Base-by-base conservation (phyloP, 805 yeast species). In the Schwanniomyces polymorphus region DNA sequence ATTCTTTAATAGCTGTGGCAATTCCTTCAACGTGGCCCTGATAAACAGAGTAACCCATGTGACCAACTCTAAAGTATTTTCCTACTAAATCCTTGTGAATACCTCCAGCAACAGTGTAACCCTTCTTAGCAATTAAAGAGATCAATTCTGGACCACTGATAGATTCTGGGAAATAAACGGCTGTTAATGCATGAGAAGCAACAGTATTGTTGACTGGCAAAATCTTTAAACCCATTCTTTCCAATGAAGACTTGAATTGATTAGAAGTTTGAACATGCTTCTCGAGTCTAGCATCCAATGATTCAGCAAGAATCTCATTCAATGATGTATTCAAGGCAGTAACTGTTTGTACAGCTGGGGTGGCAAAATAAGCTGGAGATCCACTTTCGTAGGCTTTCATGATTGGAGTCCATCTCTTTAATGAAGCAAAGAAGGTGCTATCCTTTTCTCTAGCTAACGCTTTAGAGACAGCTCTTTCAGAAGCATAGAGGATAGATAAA, bases 21-120 rank as follows among this genome's bases (percentile, higher is more conserved):
- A 72, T 61, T 51, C 58, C 47, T 41, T 66, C 72, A 27, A 73
- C 62, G 48, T 73, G 77, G 40, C 75, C 77, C 44, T 63, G 70
- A 50, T 69, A 68, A n/a, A 73, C 67, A 41, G 91, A 79, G 49
- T 82, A 84, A 52, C 97, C 97, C 98, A 92, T 92, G 72, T 91
- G 98, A 29, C 98, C 98, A 49, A 91, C 84, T 69, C 98, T 82
- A 75, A 92, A 88, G 73, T 91, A 91, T 65, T 86, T 84, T 49
- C 86, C 79, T 41, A 82, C 85, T 58, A 90, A 82, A 21, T 83
- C 89, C 67, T 82, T 84, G 72, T 88, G 92, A 54, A 91, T 86
- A 48, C 97, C 97, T 42, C 94, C 95, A 40, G 97, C 97, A 42
- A 91, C 79, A 21, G 85, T 81, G 60, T 87, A 81, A 16, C 91